phyloP scores from a whole-genome alignment of 768 basidiomycete genomes.

The Suillus fuscotomentosus region DNA sequence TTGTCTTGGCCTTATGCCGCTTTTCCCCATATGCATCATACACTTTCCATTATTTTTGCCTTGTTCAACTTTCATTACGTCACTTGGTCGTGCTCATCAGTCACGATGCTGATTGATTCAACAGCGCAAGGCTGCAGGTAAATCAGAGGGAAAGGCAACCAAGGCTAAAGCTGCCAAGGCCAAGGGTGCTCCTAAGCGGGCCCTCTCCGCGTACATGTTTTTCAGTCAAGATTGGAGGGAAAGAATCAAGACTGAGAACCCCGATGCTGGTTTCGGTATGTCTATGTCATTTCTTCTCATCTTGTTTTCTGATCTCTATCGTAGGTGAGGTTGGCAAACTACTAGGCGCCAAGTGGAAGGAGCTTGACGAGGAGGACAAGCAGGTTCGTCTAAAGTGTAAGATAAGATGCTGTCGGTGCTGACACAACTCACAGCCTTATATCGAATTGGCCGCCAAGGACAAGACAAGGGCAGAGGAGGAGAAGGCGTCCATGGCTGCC shows the following conservation, averaged over 20 bases:
- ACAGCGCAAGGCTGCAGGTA: slow-evolving; percentile 76
- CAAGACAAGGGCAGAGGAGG: slow-evolving; percentile 83
- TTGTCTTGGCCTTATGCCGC: slow-evolving; percentile 8
- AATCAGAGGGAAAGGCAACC: slow-evolving; percentile 49
- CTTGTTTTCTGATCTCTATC: slow-evolving; percentile 1
- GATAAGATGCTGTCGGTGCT: not conserved
- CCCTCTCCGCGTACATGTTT: slow-evolving; percentile 98
- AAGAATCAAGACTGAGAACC: slow-evolving; percentile 94
- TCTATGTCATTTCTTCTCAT: slow-evolving; percentile 2
- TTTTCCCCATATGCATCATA: not conserved
- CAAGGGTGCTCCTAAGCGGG: slow-evolving; percentile 70
- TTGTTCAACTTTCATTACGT: not conserved
- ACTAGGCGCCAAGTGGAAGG: slow-evolving; percentile 97
- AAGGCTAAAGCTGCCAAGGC: slow-evolving; percentile 80
- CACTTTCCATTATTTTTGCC: not conserved
- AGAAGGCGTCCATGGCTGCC: slow-evolving; percentile 51
- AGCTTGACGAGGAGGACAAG: slow-evolving; percentile 87
- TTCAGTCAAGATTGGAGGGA: slow-evolving; percentile 96
- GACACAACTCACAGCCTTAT: slow-evolving; percentile 64
- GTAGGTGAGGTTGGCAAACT: slow-evolving; percentile 92
- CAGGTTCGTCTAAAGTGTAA: slow-evolving; percentile 54
- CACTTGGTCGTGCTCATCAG: slow-evolving; percentile 2
- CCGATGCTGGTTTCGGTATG: slow-evolving; percentile 88
- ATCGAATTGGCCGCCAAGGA: slow-evolving; percentile 82
- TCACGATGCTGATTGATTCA: slow-evolving; percentile 13